Conservation (phyloP, 2,329 filamentous ascomycete genomes). For the Biscogniauxia mediterranea region DNA sequence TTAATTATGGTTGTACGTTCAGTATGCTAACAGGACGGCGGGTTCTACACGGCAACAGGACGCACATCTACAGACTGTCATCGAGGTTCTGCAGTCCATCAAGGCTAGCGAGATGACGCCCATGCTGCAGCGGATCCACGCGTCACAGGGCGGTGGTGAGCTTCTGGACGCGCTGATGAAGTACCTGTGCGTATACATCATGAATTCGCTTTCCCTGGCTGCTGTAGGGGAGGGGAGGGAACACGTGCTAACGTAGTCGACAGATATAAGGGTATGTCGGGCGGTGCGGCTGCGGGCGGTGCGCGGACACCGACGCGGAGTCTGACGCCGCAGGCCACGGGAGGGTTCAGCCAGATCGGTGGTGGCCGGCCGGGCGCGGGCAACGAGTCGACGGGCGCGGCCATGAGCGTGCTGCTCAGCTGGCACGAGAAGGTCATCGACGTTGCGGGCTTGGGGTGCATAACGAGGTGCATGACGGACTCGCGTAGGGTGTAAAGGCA, state of each 20-base stretch:
- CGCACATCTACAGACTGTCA: constrained; percentile 80
- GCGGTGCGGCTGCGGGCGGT: constrained; percentile 37
- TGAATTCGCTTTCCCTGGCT: not conserved
- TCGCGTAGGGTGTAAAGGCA: constrained; percentile 74
- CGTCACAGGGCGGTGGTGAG: constrained; percentile 76
- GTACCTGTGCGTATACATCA: constrained; percentile 69
- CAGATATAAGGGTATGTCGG: constrained; percentile 88
- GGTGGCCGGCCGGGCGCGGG: constrained; percentile 49
- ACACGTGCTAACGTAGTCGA: constrained; percentile 11
- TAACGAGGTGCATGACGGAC: constrained; percentile 94
- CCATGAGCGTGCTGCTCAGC: constrained; percentile 94
- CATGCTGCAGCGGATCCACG: constrained; percentile 78
- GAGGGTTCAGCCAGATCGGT: constrained; percentile 82
- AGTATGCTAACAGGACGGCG: too few species aligned
- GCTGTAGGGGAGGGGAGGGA: not conserved
- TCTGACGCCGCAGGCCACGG: constrained; percentile 74
- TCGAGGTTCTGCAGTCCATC: constrained; percentile 93
- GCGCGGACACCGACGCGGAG: constrained; percentile 46
- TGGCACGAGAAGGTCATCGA: constrained; percentile 99
- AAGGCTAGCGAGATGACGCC: constrained; percentile 94
- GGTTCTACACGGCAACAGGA: constrained; percentile 53
- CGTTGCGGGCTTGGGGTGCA: constrained; percentile 84
- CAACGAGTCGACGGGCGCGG: constrained; percentile 72
- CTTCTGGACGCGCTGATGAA: constrained; percentile 94
- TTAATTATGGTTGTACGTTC: too few species aligned